These are phyloP conservation scores for Trichophyton schoenleinii DNA, from an alignment of 2,329 filamentous ascomycete genomes.

Conservation along the genomic window DNA sequence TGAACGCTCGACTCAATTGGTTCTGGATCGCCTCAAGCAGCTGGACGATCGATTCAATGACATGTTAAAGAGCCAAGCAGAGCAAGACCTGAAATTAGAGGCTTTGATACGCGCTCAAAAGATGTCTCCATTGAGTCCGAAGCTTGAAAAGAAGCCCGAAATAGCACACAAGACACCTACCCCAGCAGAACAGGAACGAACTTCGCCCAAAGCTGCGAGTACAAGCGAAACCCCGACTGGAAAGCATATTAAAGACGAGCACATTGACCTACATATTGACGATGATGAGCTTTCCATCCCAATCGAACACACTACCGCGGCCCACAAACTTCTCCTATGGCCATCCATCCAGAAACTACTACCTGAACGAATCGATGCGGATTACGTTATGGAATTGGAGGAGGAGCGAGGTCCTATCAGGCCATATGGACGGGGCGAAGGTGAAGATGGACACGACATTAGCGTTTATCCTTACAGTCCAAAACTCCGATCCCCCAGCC, in stretches of 20 bases:
- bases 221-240: neutral
- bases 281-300: slow-evolving; percentile 58
- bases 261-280: slow-evolving; percentile 32
- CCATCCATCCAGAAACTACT: slow-evolving; percentile 55
- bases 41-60: slow-evolving; percentile 19
- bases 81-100: slow-evolving; percentile 10
- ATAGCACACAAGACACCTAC: neutral
- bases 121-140: neutral
- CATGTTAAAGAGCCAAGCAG: slow-evolving; percentile 6
- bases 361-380: slow-evolving; percentile 45
- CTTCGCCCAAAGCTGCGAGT: neutral
- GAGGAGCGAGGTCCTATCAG: slow-evolving; percentile 60
- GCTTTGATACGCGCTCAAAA: slow-evolving; percentile 8
- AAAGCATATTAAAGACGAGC: slow-evolving; percentile 17
- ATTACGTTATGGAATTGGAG: slow-evolving; percentile 66
- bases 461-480: slow-evolving; percentile 9
- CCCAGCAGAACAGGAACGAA: neutral
- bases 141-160: neutral
- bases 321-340: slow-evolving; percentile 67
- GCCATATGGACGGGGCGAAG: slow-evolving; percentile 68
- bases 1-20: slow-evolving; percentile 29
- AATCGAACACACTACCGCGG: slow-evolving; percentile 79
- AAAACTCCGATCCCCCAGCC: slow-evolving; percentile 12
- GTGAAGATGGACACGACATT: slow-evolving; percentile 38
- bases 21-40: slow-evolving; percentile 25